These are phyloP conservation scores for Oxytropis ochrocephala DNA, from an alignment of 306 rosid genomes.

Conservation along the genomic window DNA sequence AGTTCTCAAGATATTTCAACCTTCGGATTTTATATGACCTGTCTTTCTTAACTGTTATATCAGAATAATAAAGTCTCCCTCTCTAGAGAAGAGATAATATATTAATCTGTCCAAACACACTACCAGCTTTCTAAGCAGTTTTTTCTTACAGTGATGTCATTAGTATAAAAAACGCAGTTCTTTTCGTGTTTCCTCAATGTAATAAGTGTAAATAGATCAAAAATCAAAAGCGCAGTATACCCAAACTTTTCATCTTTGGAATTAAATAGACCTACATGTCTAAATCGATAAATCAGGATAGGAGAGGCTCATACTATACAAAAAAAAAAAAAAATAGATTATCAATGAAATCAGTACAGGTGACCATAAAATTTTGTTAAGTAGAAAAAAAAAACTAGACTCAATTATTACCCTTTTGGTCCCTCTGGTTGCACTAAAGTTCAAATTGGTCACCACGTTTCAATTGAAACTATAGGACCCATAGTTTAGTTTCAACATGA, in stretches of 20 bases:
- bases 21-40: background rate
- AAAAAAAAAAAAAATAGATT: background rate
- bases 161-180: background rate
- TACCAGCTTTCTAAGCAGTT: background rate
- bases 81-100: background rate
- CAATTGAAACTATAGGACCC: background rate
- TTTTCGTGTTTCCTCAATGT: background rate
- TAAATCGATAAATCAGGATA: background rate
- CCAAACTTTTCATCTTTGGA: background rate
- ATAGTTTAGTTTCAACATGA: background rate
- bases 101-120: background rate
- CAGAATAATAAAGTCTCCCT: background rate
- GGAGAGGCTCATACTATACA: background rate
- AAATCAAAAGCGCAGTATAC: background rate
- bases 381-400: background rate
- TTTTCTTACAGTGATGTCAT: background rate
- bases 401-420: background rate
- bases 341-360: background rate
- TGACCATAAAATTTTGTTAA: too few species aligned
- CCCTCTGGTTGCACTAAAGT: background rate
- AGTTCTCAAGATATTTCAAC: background rate
- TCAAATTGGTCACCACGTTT: background rate
- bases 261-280: background rate
- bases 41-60: background rate
- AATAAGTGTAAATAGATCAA: background rate